These are phyloP conservation scores for Pterocarpus macrocarpus DNA, from an alignment of 306 rosid genomes.

Conservation along the genomic window DNA sequence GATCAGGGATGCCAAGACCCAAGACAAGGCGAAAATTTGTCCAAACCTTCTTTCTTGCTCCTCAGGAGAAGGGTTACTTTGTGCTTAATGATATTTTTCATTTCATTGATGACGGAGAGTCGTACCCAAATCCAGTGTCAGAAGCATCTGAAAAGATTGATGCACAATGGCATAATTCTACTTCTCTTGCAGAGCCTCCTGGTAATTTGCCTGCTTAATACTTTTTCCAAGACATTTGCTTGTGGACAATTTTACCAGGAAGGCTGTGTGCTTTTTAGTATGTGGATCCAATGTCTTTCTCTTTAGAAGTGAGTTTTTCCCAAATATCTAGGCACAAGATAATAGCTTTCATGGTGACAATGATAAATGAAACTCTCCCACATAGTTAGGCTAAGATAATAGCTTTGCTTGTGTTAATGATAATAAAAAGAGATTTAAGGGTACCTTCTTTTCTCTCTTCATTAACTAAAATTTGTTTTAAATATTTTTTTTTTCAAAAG, in stretches of 20 bases:
- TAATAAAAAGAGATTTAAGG: background rate
- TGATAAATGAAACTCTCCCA: background rate
- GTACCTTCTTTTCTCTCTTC: background rate
- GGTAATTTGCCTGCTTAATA: slow-evolving; percentile 52
- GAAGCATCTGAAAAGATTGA: slow-evolving; percentile 57
- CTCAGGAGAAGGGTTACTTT: slow-evolving; percentile 75
- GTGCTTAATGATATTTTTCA: slow-evolving; percentile 79
- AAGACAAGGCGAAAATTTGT: slow-evolving; percentile 66
- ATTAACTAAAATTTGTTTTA: background rate
- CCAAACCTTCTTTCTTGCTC: slow-evolving; percentile 78
- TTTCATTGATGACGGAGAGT: slow-evolving; percentile 57
- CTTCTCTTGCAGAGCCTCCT: slow-evolving; percentile 60
- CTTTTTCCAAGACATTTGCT: background rate
- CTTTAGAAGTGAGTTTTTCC: background rate
- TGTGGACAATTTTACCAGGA: background rate
- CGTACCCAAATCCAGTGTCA: slow-evolving; percentile 53
- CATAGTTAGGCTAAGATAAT: background rate
- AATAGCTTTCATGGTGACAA: background rate
- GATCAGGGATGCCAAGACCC: slow-evolving; percentile 59
- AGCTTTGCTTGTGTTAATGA: background rate
- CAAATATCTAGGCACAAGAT: background rate
- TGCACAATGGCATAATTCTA: slow-evolving; percentile 52
- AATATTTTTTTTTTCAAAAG: background rate
- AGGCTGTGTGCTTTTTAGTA: background rate
- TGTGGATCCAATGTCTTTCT: background rate